Evolutionary conservation across 345 rosid genomes (phyloP), one percentile per base, ranked within the genome.

Genomic region (Citrus glauca): DNA sequence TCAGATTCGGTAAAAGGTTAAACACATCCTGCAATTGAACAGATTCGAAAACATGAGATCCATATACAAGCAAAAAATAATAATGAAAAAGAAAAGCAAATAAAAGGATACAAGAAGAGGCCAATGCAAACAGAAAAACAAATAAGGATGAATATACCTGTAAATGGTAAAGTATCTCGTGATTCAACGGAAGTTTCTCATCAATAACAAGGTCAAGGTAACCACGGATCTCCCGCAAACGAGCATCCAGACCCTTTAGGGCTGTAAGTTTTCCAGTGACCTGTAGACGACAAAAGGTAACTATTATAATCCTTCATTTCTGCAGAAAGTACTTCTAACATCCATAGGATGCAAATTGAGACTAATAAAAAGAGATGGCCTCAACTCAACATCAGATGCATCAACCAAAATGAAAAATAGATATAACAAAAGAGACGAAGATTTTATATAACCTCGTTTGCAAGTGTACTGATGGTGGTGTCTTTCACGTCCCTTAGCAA

Each of bases 1-100:
- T 90, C 24, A 91, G 91, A 83, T 91, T 94, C 3, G 98, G 99
- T 56, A 92, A 91, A 63, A 94, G 87, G 91, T 92, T 94, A 87
- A 96, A 93, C 75, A 91, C 97, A 81, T 96, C 99, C 97, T 95
- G 72, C 57, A 82, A 56, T 50, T 66, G 24, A 16, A 33, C 81
- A 77, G 6, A 73, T 14, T 42, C 11, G 40, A 33, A 32, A 63
- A 35, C 65, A 69, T 6, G 50, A 45, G 9, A 61, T 9, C 1
- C 35, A 1, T 60, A 60, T 14, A 22, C 6, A 20, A 68, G 24
- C 1, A 1, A 17, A 53, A 53, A 53, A 53, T 17, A 53, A 53
- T 53, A 53, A 53, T 53, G 53, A 37, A 66, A 38, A 53, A 3
- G 10, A 66, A 11, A 35, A 14, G 16, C 11, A n/a, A 27, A n/a